Percentiles rank a stretch among this genome's conserved stretches.
Evolutionary conservation across 2,329 filamentous ascomycete species (phyloP).

Genomic region (Aspergillus clavatus): DNA sequence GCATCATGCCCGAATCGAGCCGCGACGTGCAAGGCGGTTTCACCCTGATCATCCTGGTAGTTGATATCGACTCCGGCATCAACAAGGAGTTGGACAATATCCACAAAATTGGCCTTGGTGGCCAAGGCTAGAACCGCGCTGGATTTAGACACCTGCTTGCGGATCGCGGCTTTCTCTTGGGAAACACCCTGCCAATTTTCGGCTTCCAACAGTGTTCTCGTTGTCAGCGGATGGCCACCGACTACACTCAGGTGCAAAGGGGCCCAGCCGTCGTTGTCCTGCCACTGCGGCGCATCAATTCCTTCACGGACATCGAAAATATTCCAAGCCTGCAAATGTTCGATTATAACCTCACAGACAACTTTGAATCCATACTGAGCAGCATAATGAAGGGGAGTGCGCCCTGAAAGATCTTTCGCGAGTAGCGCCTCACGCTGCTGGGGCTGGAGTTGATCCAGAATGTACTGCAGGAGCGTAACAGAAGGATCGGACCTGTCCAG

Average conservation of each 20-base stretch:
- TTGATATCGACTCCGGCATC: conserved; percentile 90
- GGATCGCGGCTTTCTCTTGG: conserved; percentile 58
- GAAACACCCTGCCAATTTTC: conserved; percentile 69
- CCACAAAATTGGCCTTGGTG: conserved; percentile 77
- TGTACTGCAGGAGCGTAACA: conserved; percentile 60
- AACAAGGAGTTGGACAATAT: conserved; percentile 81
- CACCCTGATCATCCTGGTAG: conserved; percentile 82
- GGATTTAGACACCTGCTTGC: conserved; percentile 71
- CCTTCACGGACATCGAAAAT: conserved; percentile 80
- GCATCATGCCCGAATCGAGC: conserved; percentile 80
- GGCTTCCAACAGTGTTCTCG: conserved; percentile 70
- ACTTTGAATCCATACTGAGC: conserved; percentile 91
- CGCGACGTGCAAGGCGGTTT: conserved; percentile 87
- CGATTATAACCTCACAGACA: conserved; percentile 83
- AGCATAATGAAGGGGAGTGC: conserved; percentile 84
- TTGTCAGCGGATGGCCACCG: conserved; percentile 82
- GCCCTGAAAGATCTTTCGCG: conserved; percentile 70
- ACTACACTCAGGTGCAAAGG: conserved; percentile 90
- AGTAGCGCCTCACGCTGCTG: conserved; percentile 64
- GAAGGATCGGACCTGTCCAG: conserved; percentile 67
- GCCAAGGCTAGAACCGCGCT: conserved; percentile 84
- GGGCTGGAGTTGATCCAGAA: conserved; percentile 64
- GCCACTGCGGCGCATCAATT: conserved; percentile 84
- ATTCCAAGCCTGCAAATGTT: conserved; percentile 81
- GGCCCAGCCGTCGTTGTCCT: conserved; percentile 85